phyloP scores from a whole-genome alignment of 2,329 filamentous ascomycete species.

The Verticillium nonalfalfae region DNA sequence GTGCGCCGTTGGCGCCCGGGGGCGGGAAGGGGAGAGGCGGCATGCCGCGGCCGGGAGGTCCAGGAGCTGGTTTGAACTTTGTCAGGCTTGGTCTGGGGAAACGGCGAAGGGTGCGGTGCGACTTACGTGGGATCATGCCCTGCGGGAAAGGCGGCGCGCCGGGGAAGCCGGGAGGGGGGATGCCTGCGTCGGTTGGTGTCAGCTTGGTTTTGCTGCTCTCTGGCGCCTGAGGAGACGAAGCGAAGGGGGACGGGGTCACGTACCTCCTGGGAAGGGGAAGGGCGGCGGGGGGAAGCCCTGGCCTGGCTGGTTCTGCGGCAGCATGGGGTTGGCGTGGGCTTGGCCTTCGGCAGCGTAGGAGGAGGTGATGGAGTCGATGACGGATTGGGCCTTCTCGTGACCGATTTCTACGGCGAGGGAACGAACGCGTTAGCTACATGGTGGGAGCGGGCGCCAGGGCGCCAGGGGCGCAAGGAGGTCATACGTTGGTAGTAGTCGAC shows the following conservation, averaged over 20 bases:
- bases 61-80: conserved; percentile 32
- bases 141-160: conserved; percentile 35
- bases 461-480: conserved; percentile 14
- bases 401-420: conserved; percentile 68
- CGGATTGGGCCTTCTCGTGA: conserved; percentile 95
- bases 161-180: conserved; percentile 51
- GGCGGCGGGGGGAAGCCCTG: conserved; percentile 43
- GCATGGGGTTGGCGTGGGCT: conserved; percentile 77
- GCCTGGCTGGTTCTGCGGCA: conserved; percentile 61
- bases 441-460: background rate
- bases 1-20: conserved; percentile 27
- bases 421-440: conserved; percentile 5
- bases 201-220: background rate
- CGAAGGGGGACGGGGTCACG: conserved; percentile 19
- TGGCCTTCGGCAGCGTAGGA: conserved; percentile 95
- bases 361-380: conserved; percentile 95
- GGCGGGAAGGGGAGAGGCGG: conserved; percentile 37
- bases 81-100: background rate
- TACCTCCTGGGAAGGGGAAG: conserved; percentile 57
- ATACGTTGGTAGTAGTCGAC: conserved; percentile 96
- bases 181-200: conserved; percentile 28
- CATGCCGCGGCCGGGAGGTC: conserved; percentile 38
- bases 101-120: conserved; percentile 1
- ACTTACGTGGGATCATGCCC: conserved; percentile 47
- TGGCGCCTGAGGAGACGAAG: conserved; percentile 5